Evolutionary conservation across 257 asterid genomes (phyloP).

Genomic region (Linderniella brevidens): DNA sequence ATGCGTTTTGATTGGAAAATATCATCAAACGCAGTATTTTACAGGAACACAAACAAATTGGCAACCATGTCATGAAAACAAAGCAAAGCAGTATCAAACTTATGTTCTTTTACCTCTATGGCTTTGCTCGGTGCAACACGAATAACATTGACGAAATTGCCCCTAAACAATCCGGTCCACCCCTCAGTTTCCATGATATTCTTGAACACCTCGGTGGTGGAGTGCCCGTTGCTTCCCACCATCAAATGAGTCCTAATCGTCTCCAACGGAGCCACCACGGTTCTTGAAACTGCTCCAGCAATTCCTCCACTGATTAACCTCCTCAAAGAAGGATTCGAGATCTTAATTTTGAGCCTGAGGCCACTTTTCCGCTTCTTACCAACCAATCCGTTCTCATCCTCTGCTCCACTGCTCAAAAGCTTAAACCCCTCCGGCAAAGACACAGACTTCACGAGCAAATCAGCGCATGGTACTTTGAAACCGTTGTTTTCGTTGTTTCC

Average conservation of each 20-base stretch:
- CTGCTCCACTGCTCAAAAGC: background rate
- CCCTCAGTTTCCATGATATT: slow-evolving; percentile 72
- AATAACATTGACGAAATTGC: slow-evolving; percentile 84
- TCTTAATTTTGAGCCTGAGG: slow-evolving; percentile 53
- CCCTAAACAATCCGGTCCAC: slow-evolving; percentile 87
- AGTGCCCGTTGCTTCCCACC: slow-evolving; percentile 86
- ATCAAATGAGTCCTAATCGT: slow-evolving; percentile 94
- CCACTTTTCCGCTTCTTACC: slow-evolving; percentile 19
- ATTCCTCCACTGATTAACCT: slow-evolving; percentile 80
- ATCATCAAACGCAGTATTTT: too few species aligned
- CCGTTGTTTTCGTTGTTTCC: slow-evolving; percentile 49
- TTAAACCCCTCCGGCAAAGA: slow-evolving; percentile 50
- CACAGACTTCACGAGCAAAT: slow-evolving; percentile 51
- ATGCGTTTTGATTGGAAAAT: too few species aligned
- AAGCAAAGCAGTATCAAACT: too few species aligned
- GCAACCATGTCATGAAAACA: too few species aligned
- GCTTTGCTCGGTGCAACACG: slow-evolving; percentile 97
- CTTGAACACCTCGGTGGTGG: slow-evolving; percentile 54
- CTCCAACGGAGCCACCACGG: slow-evolving; percentile 93
- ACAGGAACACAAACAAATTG: too few species aligned
- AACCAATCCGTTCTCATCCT: too few species aligned
- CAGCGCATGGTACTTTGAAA: slow-evolving; percentile 49
- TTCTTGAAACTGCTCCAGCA: slow-evolving; percentile 85
- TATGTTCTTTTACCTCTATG: slow-evolving; percentile 53
- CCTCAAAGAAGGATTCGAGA: slow-evolving; percentile 67